phyloP scores from a whole-genome alignment of 306 rosid species.

The Nissolia schottii region DNA sequence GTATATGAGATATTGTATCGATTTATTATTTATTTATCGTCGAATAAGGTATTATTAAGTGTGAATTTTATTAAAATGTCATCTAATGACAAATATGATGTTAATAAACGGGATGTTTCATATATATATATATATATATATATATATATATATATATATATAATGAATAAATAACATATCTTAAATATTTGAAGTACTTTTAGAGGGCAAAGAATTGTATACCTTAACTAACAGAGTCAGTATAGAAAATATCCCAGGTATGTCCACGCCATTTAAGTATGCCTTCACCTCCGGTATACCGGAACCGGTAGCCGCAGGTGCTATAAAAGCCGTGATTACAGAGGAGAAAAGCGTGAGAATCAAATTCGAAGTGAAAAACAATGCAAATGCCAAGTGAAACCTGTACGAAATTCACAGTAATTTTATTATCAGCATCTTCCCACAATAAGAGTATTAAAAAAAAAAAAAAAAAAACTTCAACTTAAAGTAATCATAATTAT shows the following conservation, averaged over 20 bases:
- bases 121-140: too few relatives aligned
- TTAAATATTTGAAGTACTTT: too few relatives aligned
- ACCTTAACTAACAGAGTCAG: slow-evolving; percentile 81
- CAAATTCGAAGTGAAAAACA: slow-evolving; percentile 68
- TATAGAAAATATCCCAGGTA: slow-evolving; percentile 68
- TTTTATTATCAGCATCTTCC: slow-evolving; percentile 29
- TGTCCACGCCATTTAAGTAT: slow-evolving; percentile 86
- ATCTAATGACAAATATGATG: too few relatives aligned
- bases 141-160: too few relatives aligned
- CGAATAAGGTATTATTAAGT: too few relatives aligned
- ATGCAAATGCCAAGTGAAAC: slow-evolving; percentile 58
- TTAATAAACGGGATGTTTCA: too few relatives aligned
- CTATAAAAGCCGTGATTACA: slow-evolving; percentile 62
- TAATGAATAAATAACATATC: too few relatives aligned
- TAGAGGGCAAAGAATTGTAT: background rate
- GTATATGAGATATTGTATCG: too few relatives aligned
- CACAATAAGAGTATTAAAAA: background rate
- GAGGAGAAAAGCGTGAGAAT: slow-evolving; percentile 70
- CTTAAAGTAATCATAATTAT: too few relatives aligned
- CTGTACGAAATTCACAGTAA: slow-evolving; percentile 36
- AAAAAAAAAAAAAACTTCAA: too few relatives aligned
- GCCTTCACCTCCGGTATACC: slow-evolving; percentile 99
- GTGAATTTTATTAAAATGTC: too few relatives aligned
- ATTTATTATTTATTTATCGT: too few relatives aligned
- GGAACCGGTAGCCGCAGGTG: slow-evolving; percentile 85